Evolutionary conservation across 2,329 filamentous ascomycete genomes (phyloP).

Genomic region (Teratosphaeria epicoccoides): DNA sequence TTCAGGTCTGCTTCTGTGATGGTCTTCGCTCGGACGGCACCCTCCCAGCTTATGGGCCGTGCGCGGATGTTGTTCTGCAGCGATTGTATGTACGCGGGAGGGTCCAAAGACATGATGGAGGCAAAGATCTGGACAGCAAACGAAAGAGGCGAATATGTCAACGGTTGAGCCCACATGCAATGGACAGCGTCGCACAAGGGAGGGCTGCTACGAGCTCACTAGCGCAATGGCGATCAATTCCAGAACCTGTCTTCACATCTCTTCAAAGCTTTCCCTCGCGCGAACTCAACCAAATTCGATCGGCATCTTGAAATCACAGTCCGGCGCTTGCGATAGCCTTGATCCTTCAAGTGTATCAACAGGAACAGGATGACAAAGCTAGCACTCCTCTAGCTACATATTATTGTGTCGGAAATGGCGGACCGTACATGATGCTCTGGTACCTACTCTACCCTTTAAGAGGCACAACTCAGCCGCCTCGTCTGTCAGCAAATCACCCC

Average conservation of each 20-base stretch:
- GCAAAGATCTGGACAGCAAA: background rate
- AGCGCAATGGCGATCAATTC: too few species aligned
- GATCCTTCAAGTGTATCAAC: too few species aligned
- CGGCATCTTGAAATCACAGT: background rate
- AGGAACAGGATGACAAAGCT: too few species aligned
- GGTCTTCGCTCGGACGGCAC: slow-evolving; percentile 82
- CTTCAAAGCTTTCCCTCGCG: background rate
- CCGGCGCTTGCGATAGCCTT: background rate
- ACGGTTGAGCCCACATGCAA: background rate
- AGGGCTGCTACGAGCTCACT: background rate
- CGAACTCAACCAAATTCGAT: background rate
- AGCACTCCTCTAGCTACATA: too few species aligned
- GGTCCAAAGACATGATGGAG: slow-evolving; percentile 73
- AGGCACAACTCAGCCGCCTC: slow-evolving; percentile 65
- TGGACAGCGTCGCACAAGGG: background rate
- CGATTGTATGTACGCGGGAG: slow-evolving; percentile 75
- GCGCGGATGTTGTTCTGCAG: slow-evolving; percentile 95
- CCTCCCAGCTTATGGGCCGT: slow-evolving; percentile 94
- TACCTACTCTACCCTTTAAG: slow-evolving; percentile 60
- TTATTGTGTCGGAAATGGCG: too few species aligned
- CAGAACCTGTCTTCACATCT: background rate
- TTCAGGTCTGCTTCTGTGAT: slow-evolving; percentile 88
- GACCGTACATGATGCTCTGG: slow-evolving; percentile 25
- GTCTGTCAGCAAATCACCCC: slow-evolving; percentile 53
- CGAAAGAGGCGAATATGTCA: background rate